A percentile compares a stretch with the other conserved stretches of the same genome.
These are phyloP conservation scores for Sphaceloma murrayae DNA, from an alignment of 2,329 filamentous ascomycete species.

Conservation along the genomic window DNA sequence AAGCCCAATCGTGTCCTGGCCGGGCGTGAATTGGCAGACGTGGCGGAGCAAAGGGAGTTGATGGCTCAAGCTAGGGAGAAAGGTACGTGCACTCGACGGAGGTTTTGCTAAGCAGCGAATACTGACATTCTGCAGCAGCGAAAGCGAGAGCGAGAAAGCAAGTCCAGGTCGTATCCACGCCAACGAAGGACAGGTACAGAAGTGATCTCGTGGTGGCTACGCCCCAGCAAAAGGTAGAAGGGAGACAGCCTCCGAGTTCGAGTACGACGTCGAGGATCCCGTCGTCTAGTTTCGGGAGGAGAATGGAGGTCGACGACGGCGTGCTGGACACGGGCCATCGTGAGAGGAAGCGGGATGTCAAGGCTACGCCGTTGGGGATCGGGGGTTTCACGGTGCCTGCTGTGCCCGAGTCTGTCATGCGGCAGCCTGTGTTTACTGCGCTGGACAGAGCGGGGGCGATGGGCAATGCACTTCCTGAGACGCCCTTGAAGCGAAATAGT, in stretches of 20 bases:
- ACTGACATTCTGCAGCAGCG: constrained; percentile 25
- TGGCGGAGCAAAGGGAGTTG: constrained; percentile 48
- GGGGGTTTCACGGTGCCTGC: constrained; percentile 26
- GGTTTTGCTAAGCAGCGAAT: constrained; percentile 20
- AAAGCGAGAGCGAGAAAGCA: constrained; percentile 22
- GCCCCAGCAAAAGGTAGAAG: constrained; percentile 23
- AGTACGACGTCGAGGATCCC: constrained; percentile 31
- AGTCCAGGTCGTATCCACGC: constrained; percentile 37
- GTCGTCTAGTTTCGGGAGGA: constrained; percentile 31
- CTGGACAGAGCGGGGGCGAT: not conserved
- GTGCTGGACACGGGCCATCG: constrained; percentile 26
- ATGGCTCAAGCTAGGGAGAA: constrained; percentile 27
- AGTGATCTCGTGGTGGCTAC: constrained; percentile 27
- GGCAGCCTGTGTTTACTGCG: constrained; percentile 13
- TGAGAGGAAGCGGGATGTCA: constrained; percentile 23
- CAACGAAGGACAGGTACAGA: constrained; percentile 28
- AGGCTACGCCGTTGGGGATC: constrained; percentile 37
- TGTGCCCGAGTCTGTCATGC: constrained; percentile 17
- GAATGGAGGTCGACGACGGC: constrained; percentile 24
- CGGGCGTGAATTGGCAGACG: constrained; percentile 57
- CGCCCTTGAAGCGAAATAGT: constrained; percentile 18
- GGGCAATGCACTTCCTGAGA: constrained; percentile 9
- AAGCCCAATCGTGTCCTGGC: constrained; percentile 66
- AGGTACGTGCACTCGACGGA: constrained; percentile 19
- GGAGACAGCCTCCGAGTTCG: constrained; percentile 21